Evolutionary conservation across 352 stramenopile species (phyloP).

Genomic region (Saprolegnia diclina): DNA sequence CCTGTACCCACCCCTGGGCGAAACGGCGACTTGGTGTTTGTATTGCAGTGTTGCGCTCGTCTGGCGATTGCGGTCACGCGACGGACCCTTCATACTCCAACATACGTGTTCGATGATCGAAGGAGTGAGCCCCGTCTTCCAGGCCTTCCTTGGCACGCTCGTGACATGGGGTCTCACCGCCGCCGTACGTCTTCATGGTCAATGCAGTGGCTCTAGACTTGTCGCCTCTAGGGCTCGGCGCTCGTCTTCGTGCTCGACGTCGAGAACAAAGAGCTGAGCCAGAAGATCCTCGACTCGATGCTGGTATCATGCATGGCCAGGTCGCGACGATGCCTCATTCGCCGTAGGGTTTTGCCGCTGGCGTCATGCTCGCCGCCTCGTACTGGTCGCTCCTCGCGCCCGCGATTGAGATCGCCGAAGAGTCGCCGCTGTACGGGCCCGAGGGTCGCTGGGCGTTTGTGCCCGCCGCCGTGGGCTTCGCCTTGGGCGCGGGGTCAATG

Average conservation of each 20-base stretch:
- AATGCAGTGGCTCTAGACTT: not conserved
- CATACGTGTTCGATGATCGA: slow-evolving; percentile 49
- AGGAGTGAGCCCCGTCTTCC: slow-evolving; percentile 60
- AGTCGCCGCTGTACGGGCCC: slow-evolving; percentile 70
- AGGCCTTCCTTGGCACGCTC: slow-evolving; percentile 77
- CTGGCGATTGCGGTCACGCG: not conserved
- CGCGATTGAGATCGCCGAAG: slow-evolving; percentile 79
- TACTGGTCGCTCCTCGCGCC: slow-evolving; percentile 86
- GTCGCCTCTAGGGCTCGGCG: slow-evolving; percentile 44
- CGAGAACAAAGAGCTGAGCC: slow-evolving; percentile 57
- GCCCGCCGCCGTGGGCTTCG: slow-evolving; percentile 78
- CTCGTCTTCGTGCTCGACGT: slow-evolving; percentile 82
- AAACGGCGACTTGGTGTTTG: not conserved
- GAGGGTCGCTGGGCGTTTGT: slow-evolving; percentile 74
- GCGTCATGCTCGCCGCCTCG: slow-evolving; percentile 86
- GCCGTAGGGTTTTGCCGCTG: slow-evolving; percentile 72
- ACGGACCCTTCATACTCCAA: not conserved
- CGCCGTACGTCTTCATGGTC: slow-evolving; percentile 34
- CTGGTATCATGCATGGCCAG: slow-evolving; percentile 33
- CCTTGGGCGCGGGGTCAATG: slow-evolving; percentile 60
- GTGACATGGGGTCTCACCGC: slow-evolving; percentile 82
- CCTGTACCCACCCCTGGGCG: not conserved
- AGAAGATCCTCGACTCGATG: slow-evolving; percentile 82
- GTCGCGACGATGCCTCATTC: not conserved
- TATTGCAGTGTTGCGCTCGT: not conserved